Base-by-base conservation (phyloP, 768 basidiomycete genomes). In the Steccherinum ochraceum region DNA sequence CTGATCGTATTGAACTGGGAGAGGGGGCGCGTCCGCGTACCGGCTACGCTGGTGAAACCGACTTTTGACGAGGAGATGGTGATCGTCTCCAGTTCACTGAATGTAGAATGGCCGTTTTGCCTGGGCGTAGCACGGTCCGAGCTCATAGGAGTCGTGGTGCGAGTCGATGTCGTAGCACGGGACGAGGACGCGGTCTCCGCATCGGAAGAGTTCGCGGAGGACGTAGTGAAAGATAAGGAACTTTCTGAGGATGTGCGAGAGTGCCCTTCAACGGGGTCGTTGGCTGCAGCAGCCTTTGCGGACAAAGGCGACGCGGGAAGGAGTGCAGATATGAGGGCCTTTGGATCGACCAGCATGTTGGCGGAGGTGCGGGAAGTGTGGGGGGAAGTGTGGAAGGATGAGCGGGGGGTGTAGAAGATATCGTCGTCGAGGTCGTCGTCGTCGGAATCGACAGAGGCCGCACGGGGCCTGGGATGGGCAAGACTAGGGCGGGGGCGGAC, bases 361-460 rank as follows among this genome's bases (percentile, higher is more conserved):
- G 69, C 24, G 26, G 75, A 70, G 11, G 67, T 65, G 61, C 75
- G 68, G 4, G 79, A 79, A 2, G 73, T 68, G 26, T 75, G 69
- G 16, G 81, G 81, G 4, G 80, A 78, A 12, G 77, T 68, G 52
- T 72, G 68, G 16, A 63, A 12, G 19, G 61, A 61, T 12, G 60
- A 59, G 20, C 60, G 54, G 13, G 83, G 82, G 1, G 84, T 87
- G 63, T 80, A 87, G 65, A 82, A 87, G 21, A 75, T 68, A 57
- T 79, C 79, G 27, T 68, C 65, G 53, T 72, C 73, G 13, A 60
- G 54, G 54, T 76, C 73, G 53, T 61, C 58, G 44, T 57, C 52
- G 39, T 50, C 53, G 40, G 51, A 52, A 41, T 51, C 54, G 35
- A 46, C 54, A 21, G 48, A 43, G 41, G 21, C 5, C 10, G 41